Evolutionary conservation across 225 moss, liverwort and hornwort genomes (phyloP), one percentile per base, ranked within the genome.

Genomic region (Bryoerythrophyllum caledonicum): DNA sequence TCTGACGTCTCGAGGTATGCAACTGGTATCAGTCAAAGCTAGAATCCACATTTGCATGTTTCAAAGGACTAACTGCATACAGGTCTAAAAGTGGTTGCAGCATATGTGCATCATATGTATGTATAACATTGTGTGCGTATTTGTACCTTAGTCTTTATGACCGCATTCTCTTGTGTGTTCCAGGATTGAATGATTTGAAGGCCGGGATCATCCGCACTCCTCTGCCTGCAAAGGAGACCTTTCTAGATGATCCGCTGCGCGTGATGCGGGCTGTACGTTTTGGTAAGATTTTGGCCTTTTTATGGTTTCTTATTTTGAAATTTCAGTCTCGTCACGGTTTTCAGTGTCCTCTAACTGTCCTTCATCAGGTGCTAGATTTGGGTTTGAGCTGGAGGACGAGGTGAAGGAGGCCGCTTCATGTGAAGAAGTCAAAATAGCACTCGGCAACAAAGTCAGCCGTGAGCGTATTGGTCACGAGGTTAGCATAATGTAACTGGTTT

Each of bases 401-500:
- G 67, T 97, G 66, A 94, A 90, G 82, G 82, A 73, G 52, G 94
- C 94, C 60, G 92, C 91, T 67, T 82, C 91, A 43, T 87, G 87
- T 78, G 85, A 90, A 38, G 87, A 87, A 72, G 91, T 97, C 65
- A 87, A 86, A 82, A 75, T 68, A 48, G 94, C 94, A 19, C 86
- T 97, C 8, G 85, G 76, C 75, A 83, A 67, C 43, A 97, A 97
- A 91, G 92, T 97, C 74, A 97, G 96, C 73, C 86, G 87, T 72
- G 94, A 97, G 75, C 92, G 92, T 28, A 82, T 97, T 78, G 96
- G 96, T 57, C 87, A 88, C 69, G 96, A 97, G 92, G 94, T 92
- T 49, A 80, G 19, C 28, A 62, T 56, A 66, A 20, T 57, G 24
- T 48, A 35, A 23, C 27, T 44, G 8, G 20, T 53, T 62, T 56